Percentiles rank a stretch among this genome's conserved stretches.
Evolutionary conservation across 805 yeast species (phyloP).

Genomic region (Kodamaea lidongshanica): DNA sequence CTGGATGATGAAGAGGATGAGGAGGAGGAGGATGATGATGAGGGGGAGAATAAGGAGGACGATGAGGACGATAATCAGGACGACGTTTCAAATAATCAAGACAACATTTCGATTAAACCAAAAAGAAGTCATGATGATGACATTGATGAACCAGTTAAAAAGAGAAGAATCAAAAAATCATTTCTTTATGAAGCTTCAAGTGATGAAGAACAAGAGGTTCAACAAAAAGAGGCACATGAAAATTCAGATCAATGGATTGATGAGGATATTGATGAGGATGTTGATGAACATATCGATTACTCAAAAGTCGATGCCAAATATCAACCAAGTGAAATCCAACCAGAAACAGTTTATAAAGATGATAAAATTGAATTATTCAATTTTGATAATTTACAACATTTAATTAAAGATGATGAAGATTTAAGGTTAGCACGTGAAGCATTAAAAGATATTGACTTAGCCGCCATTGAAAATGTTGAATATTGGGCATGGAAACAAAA

Average conservation of each 20-base stretch:
- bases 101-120: too few relatives aligned
- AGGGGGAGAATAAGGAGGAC: constrained; percentile 13
- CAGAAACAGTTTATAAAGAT: constrained; percentile 51
- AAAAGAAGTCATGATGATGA: constrained; percentile 26
- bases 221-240: constrained; percentile 14
- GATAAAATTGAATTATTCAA: constrained; percentile 33
- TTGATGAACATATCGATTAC: constrained; percentile 20
- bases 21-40: constrained; percentile 27
- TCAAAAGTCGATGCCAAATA: constrained; percentile 31
- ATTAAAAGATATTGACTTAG: constrained; percentile 16
- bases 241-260: constrained; percentile 9
- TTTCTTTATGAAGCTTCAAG: constrained; percentile 33
- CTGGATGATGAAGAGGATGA: constrained; percentile 32
- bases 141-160: constrained; percentile 17
- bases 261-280: constrained; percentile 12
- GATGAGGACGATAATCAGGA: constrained; percentile 34
- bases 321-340: constrained; percentile 46
- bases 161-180: constrained; percentile 21
- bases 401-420: constrained; percentile 75
- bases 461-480: constrained; percentile 32
- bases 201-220: constrained; percentile 24
- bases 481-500: constrained; percentile 67
- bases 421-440: constrained; percentile 44
- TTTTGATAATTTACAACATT: constrained; percentile 44
- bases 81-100: too few relatives aligned